A percentile compares a stretch with the other conserved stretches of the same genome.
Conservation (phyloP, 1,284 basidiomycete species). For the Fomitopsis betulina region DNA sequence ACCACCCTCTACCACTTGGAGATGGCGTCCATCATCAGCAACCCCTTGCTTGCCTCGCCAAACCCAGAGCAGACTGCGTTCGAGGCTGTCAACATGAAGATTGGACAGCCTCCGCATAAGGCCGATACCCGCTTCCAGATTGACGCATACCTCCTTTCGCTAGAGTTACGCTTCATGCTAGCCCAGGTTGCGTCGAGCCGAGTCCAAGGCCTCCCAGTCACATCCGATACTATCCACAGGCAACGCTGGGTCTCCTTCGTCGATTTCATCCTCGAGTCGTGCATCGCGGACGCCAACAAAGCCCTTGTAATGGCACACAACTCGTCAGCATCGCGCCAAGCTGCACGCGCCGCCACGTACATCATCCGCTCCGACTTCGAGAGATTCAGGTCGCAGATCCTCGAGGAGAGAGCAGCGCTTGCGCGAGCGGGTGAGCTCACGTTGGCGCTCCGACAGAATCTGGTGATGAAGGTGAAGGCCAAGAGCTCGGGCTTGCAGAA, state of each 20-base stretch:
- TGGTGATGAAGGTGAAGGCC: slow-evolving; percentile 13
- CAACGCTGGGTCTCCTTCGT: slow-evolving; percentile 34
- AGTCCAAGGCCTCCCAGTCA: slow-evolving; percentile 8
- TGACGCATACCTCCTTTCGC: slow-evolving; percentile 46
- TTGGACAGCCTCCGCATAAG: slow-evolving; percentile 49
- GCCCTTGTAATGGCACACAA: slow-evolving; percentile 33
- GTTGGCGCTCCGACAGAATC: slow-evolving; percentile 8
- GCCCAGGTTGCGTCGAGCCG: slow-evolving; percentile 25
- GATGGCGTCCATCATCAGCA: slow-evolving; percentile 30
- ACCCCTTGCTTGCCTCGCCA: slow-evolving; percentile 32
- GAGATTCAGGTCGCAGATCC: slow-evolving; percentile 31
- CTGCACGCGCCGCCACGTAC: slow-evolving; percentile 31
- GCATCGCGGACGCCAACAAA: slow-evolving; percentile 36
- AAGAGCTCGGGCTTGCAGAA: slow-evolving; percentile 8
- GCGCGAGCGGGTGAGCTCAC: background rate
- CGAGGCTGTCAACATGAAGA: slow-evolving; percentile 38
- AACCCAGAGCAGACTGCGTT: slow-evolving; percentile 41
- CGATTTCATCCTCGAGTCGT: slow-evolving; percentile 37
- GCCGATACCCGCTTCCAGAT: slow-evolving; percentile 50
- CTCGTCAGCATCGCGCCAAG: slow-evolving; percentile 31
- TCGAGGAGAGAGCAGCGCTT: slow-evolving; percentile 8
- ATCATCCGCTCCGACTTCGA: slow-evolving; percentile 33
- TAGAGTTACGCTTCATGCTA: slow-evolving; percentile 41
- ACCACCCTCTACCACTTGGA: slow-evolving; percentile 44
- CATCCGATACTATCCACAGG: slow-evolving; percentile 8